A percentile compares a stretch with the other conserved stretches of the same genome.
These are phyloP conservation scores for Termitomyces sp. DNA, from an alignment of 768 basidiomycete species.

Conservation along the genomic window DNA sequence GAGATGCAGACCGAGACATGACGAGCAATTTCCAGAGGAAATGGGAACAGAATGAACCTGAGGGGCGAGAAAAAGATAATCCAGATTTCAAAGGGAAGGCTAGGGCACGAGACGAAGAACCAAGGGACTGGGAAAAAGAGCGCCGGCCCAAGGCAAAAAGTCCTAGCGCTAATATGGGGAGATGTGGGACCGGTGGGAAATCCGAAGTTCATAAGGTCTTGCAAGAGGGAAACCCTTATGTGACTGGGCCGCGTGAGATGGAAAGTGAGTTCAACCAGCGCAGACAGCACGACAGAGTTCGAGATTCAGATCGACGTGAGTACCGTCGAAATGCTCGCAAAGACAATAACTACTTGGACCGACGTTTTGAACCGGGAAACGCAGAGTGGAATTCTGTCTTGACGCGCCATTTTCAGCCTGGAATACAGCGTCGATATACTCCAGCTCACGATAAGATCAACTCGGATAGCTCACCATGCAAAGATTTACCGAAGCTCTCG, in stretches of 20 bases:
- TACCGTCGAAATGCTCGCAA: slow-evolving; percentile 8
- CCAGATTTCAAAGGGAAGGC: slow-evolving; percentile 14
- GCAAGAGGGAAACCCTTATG: background rate
- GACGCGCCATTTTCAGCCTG: background rate
- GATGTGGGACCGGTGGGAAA: background rate
- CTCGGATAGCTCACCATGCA: slow-evolving; percentile 26
- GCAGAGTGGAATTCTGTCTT: background rate
- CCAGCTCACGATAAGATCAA: slow-evolving; percentile 25
- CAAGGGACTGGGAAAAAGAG: slow-evolving; percentile 6
- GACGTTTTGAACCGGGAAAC: slow-evolving; percentile 8
- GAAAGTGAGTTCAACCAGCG: background rate
- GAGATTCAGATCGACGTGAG: slow-evolving; percentile 5
- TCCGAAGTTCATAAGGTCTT: background rate
- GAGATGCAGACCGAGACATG: slow-evolving; percentile 9
- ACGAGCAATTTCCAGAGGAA: slow-evolving; percentile 2
- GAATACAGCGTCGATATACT: background rate
- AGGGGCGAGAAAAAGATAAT: slow-evolving; percentile 13
- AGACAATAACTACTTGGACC: slow-evolving; percentile 12
- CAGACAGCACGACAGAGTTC: slow-evolving; percentile 3
- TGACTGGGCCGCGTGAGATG: background rate
- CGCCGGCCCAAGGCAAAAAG: background rate
- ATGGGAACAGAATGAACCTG: slow-evolving; percentile 7
- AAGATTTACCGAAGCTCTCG: slow-evolving; percentile 6
- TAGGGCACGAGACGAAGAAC: slow-evolving; percentile 13
- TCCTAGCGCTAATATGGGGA: background rate